A percentile compares a stretch with the other conserved stretches of the same genome.
Conservation (phyloP, 78 protist genomes). For the Pelomyxa schiedti region DNA sequence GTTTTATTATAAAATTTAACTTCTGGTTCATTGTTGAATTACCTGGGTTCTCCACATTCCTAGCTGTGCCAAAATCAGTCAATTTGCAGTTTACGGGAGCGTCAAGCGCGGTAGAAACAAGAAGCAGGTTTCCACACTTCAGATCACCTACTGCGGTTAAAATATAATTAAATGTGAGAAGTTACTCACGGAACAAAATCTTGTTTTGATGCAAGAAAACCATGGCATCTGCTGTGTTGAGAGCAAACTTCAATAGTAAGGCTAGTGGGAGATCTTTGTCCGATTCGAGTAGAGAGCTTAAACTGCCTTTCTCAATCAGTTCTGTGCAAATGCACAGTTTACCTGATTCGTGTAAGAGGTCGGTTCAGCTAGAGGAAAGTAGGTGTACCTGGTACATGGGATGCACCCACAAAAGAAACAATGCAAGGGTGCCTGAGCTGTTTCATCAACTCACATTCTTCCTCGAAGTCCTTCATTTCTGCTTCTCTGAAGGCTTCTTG, state of each 20-base stretch:
- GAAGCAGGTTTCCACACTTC: background rate
- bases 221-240: background rate
- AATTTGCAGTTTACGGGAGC: background rate
- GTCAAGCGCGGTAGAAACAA: background rate
- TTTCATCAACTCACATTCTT: background rate
- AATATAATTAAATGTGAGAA: background rate
- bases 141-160: background rate
- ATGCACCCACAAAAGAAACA: background rate
- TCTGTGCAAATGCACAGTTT: background rate
- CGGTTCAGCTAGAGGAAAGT: too few species aligned
- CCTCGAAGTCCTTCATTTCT: background rate
- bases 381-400: background rate
- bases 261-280: background rate
- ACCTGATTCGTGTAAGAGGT: too few species aligned
- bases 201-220: background rate
- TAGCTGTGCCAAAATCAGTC: background rate
- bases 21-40: too few species aligned
- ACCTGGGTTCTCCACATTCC: background rate
- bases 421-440: background rate
- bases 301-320: background rate
- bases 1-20: too few species aligned
- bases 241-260: background rate
- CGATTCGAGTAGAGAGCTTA: background rate
- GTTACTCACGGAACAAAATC: background rate
- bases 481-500: background rate